Percentiles rank a stretch among this genome's conserved stretches.
Conservation (phyloP, 2,329 filamentous ascomycete species). For the Xylariaceae sp. region DNA sequence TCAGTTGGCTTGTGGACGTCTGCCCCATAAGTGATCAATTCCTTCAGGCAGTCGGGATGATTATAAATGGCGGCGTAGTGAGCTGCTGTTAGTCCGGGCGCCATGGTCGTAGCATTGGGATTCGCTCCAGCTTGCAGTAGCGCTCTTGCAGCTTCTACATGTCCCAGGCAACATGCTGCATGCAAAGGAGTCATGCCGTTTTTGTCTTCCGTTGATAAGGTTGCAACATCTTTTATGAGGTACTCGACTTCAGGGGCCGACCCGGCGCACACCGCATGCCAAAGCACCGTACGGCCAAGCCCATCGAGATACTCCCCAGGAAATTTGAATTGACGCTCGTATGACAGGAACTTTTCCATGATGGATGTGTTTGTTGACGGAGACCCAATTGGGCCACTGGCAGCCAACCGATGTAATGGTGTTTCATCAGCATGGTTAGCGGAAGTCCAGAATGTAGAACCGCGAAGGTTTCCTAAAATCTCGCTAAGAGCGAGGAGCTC, state of each 20-base stretch:
- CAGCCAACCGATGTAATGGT: constrained; percentile 14
- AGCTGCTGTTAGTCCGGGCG: constrained; percentile 5
- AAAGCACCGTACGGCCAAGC: constrained; percentile 9
- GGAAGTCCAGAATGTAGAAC: constrained; percentile 1
- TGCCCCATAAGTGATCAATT: neutral
- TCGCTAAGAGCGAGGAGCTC: neutral
- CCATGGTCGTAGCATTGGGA: constrained; percentile 1
- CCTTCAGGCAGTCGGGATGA: neutral
- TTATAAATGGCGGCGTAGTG: constrained; percentile 12
- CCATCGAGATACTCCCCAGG: neutral
- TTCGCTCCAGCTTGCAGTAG: constrained; percentile 11
- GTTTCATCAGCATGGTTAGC: constrained; percentile 11
- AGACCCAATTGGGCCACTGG: neutral
- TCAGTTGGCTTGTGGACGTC: constrained; percentile 9
- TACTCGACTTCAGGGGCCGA: constrained; percentile 2
- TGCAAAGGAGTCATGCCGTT: constrained; percentile 13
- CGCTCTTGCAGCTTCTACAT: neutral
- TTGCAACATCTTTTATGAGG: neutral
- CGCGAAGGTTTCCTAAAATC: neutral
- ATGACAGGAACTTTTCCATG: neutral
- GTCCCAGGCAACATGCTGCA: constrained; percentile 14
- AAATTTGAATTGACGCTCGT: neutral
- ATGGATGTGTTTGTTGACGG: neutral
- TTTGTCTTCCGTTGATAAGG: neutral
- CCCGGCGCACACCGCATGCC: constrained; percentile 11